Conservation (phyloP, 306 rosid genomes). For the Medicago truncatula region DNA sequence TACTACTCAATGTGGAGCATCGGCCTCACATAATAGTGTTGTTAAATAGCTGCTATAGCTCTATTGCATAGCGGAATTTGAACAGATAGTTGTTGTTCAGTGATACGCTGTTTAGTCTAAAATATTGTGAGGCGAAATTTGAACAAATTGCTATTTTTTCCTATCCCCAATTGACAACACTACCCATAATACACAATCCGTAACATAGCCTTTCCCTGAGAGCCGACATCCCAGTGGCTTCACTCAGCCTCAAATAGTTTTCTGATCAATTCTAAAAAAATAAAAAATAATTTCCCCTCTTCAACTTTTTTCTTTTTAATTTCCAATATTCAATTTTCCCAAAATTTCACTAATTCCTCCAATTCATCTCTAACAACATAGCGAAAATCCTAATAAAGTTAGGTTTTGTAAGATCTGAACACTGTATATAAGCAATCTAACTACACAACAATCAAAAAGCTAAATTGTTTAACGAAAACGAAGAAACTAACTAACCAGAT, state of each 20-base stretch:
- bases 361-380: background rate
- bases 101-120: too few species aligned
- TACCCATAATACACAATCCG: background rate
- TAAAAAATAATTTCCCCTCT: too few species aligned
- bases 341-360: background rate
- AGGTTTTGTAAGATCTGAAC: background rate
- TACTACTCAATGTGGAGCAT: background rate
- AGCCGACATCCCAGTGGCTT: too few species aligned
- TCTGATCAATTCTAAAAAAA: background rate
- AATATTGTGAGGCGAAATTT: too few species aligned
- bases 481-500: slow-evolving; percentile 59
- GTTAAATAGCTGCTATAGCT: too few species aligned
- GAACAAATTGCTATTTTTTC: too few species aligned
- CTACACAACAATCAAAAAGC: background rate
- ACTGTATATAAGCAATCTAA: background rate
- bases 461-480: background rate
- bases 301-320: background rate
- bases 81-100: too few species aligned
- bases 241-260: background rate
- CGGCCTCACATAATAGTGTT: too few species aligned
- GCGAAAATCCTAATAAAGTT: background rate
- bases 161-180: too few species aligned
- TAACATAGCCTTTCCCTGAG: background rate
- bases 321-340: background rate
- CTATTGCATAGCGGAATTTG: too few species aligned